Base-by-base conservation (phyloP, 164 flowering plant species). In the Annona cherimola region DNA sequence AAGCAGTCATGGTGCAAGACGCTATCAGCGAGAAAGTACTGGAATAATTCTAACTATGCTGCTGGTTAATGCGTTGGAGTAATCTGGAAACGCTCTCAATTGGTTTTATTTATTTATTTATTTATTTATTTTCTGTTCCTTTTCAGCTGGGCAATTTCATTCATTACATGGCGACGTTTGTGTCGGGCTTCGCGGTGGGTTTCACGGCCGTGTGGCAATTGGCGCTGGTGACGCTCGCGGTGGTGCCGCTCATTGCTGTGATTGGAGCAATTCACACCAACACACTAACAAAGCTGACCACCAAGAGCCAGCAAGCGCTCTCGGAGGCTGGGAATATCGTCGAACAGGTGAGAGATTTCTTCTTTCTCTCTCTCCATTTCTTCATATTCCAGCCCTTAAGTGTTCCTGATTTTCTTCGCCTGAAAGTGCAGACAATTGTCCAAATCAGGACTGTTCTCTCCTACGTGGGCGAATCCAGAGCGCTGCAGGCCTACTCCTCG, bases 21-120 rank as follows among this genome's bases (percentile, higher is more conserved):
- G 99, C 99, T 81, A 95, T 95, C 71, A 93, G 97, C 71, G 99
- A 95, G 86, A 95, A 95, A 93, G 99, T 95, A 50, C 57, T 50
- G 57, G 14, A 50, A 8, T 50, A 6, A 50, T 50, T 50, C 57
- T 4, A 50, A 11, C 57, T 16, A 50, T 11, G 8, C 57, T 4
- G 2, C 2, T 9, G 57, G 14, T 50, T 50, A 2, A 11, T 6
- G 57, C 14, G 8, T 50, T 9, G 8, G 8, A n/a, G n/a, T n/a
- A n/a, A n/a, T n/a, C n/a, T n/a, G n/a, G n/a, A n/a, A n/a, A n/a
- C n/a, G n/a, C n/a, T n/a, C n/a, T n/a, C n/a, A n/a, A n/a, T n/a
- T n/a, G n/a, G n/a, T n/a, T n/a, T n/a, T n/a, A n/a, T n/a, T n/a
- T n/a, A n/a, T n/a, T n/a, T n/a, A n/a, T 50, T 50, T 50, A 2